These are phyloP conservation scores for Linderina pennispora DNA, from an alignment of 192 early-diverging fungal species.

Conservation along the genomic window DNA sequence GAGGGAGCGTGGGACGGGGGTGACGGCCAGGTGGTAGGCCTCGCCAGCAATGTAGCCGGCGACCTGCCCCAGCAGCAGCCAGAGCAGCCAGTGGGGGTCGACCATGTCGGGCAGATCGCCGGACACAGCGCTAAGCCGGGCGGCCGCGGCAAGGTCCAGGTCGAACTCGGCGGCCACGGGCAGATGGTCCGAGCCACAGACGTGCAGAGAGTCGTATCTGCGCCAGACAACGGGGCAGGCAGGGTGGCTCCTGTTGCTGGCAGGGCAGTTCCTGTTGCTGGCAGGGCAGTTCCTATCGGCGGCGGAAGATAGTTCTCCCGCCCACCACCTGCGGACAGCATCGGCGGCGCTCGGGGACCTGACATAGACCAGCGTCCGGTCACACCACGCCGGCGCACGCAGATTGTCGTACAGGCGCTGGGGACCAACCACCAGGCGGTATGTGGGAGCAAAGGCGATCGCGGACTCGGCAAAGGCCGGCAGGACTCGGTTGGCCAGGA, in stretches of 20 bases:
- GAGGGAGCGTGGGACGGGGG: neutral
- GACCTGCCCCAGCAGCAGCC: neutral
- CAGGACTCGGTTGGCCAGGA: neutral
- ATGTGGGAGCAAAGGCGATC: neutral
- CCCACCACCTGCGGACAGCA: neutral
- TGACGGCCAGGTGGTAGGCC: neutral
- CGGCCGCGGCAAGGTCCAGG: neutral
- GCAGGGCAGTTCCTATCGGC: too few species aligned
- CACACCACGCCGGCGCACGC: conserved; percentile 1
- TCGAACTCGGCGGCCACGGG: neutral
- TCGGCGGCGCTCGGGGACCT: neutral
- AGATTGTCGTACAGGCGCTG: too few species aligned
- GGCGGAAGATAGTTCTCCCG: too few species aligned
- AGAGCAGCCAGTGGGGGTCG: neutral
- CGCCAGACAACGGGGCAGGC: neutral
- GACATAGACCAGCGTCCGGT: neutral
- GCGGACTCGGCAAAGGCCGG: conserved; percentile 2
- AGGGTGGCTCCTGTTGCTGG: neutral
- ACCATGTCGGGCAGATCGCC: neutral
- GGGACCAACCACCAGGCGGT: conserved; percentile 1
- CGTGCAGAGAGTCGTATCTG: neutral
- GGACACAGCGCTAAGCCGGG: conserved; percentile 26
- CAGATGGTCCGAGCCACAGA: conserved; percentile 2
- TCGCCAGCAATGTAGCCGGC: neutral
- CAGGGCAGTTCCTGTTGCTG: too few species aligned